Percentiles rank a stretch among this genome's conserved stretches.
Evolutionary conservation across 1,284 basidiomycete species (phyloP).

Genomic region (Earliella scabrosa): DNA sequence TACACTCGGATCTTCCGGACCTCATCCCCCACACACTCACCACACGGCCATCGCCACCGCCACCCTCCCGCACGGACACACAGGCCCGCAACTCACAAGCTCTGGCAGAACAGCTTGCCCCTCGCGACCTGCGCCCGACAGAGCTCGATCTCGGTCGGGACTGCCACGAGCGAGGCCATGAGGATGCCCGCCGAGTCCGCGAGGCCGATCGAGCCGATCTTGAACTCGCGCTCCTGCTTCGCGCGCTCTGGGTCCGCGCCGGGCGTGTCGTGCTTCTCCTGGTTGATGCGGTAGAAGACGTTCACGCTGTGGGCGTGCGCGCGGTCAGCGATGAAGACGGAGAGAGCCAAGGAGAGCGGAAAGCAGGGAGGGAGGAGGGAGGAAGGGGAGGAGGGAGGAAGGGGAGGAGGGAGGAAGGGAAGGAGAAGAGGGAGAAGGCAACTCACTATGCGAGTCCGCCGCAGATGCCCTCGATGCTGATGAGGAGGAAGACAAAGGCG

Average conservation of each 20-base stretch:
- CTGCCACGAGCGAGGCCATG: slow-evolving; percentile 76
- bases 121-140: slow-evolving; percentile 76
- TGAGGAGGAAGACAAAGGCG: slow-evolving; percentile 73
- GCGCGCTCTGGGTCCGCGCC: slow-evolving; percentile 55
- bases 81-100: slow-evolving; percentile 50
- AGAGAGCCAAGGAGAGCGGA: not conserved
- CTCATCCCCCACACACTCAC: too few species aligned
- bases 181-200: slow-evolving; percentile 80
- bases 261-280: slow-evolving; percentile 57
- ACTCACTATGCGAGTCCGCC: slow-evolving; percentile 92
- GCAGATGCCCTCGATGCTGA: slow-evolving; percentile 86
- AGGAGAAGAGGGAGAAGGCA: not conserved
- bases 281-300: slow-evolving; percentile 85
- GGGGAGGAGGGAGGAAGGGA: not conserved
- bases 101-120: slow-evolving; percentile 76
- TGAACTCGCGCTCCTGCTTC: slow-evolving; percentile 83
- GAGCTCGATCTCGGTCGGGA: slow-evolving; percentile 84
- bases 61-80: too few species aligned
- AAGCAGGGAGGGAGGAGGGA: slow-evolving; percentile 5
- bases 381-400: not conserved
- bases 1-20: too few species aligned
- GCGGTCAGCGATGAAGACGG: not conserved
- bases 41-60: too few species aligned
- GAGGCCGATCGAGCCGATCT: slow-evolving; percentile 87
- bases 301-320: slow-evolving; percentile 64